Evolutionary conservation across 106 monocot genomes (phyloP), one percentile per base, ranked within the genome.

Genomic region (Narthecium ossifragum): DNA sequence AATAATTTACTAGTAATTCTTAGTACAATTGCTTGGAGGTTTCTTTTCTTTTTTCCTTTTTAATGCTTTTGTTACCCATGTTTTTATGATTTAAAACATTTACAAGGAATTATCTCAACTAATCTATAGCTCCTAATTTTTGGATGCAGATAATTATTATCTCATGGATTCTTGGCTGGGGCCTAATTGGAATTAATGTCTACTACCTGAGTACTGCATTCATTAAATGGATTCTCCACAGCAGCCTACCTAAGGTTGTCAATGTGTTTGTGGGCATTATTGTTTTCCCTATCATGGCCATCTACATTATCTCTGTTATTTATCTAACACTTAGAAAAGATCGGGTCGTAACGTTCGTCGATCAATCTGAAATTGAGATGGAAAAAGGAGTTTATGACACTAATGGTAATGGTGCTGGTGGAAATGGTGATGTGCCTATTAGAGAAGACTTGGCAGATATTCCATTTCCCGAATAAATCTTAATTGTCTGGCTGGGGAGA

Each of bases 281-380:
- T 4, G 84, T 92, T 24, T 87, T 92, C 67, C 88, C 87, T 40
- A 56, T 92, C 2, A 92, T 88, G 84, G 81, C 67, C 13, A 27
- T 73, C 37, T 92, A 87, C 49, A 57, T 88, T 8, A 1, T 78
- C 18, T 25, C 78, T 8, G 49, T 88, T 0, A 51, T 74, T 23
- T 92, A 88, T 60, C 54, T 92, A 34, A 78, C 70, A 17, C 67
- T 87, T 9, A 65, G 87, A 34, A 92, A 88, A 62, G 92, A 92
- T 39, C 67, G 58, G 0, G 67, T 32, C 0, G 53, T 64, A 12
- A 80, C 83, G 0, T 92, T 83, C 38, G 9, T 45, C 2, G 40
- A 67, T n/a, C 6, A 9, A 21, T 46, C 67, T 2, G 67, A 66
- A 13, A 61, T 30, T 26, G 69, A 78, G 39, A 59, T 76, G 60